Base-by-base conservation (phyloP, 257 asterid species). In the Sherardia arvensis region DNA sequence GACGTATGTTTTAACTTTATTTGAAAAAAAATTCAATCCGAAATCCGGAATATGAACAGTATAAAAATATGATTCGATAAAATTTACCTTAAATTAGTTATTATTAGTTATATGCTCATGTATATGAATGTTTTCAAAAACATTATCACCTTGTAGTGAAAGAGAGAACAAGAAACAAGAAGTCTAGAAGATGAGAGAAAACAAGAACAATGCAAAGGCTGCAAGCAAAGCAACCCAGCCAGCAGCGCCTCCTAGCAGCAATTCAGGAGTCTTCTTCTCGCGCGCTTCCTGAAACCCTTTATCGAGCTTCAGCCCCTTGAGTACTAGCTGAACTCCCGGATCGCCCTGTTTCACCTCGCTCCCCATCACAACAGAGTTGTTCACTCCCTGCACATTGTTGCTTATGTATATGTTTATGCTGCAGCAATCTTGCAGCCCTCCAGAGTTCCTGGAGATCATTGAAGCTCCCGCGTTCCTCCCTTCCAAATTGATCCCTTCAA, bases 331-430 rank as follows among this genome's bases (percentile, higher is more conserved):
- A 54, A 84, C 90, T 10, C 96, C 95, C 22, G 76, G 82, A 68
- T 88, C 94, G 27, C 92, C 85, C 73, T 86, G 77, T 34, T 57
- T 80, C 73, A 88, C 90, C 21, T 73, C 74, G 73, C 95, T 81
- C 5, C 82, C 98, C 9, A 87, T 18, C 78, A 92, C 53, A 25
- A 87, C 66, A 21, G 95, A 92, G 80, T 92, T 83, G 83, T 79
- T 88, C 22, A 87, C 80, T 1, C 95, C 98, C 49, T 86, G 85
- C 9, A 84, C 73, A 53, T 86, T 84, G 56, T 83, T 92, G 86
- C 79, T 86, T 36, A 87, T 66, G 66, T 88, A 88, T 6, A 92
- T 87, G 69, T 67, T 65, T 29, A 73, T 33, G 14, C 62, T 61
- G 61, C 72, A 54, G 14, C 54, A 43, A 14, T 45, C 65, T 28